phyloP scores from a whole-genome alignment of 345 rosid species.

The Eucalyptus pauciflora region DNA sequence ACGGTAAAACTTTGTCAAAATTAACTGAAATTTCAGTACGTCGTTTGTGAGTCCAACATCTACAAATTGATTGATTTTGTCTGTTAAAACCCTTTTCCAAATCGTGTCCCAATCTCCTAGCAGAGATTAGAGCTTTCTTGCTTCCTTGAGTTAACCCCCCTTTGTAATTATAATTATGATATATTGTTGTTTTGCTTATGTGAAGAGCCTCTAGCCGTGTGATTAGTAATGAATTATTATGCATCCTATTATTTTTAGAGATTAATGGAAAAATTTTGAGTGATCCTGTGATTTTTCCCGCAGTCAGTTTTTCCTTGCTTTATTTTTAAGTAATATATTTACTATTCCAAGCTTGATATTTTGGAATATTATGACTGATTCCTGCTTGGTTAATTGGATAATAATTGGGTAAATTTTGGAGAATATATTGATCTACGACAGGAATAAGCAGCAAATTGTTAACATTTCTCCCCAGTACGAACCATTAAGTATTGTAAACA shows the following conservation, averaged over 20 bases:
- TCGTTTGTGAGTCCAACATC: not conserved
- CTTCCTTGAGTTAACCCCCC: not conserved
- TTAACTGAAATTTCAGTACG: not conserved
- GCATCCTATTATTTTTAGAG: rapidly evolving
- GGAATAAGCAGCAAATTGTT: not conserved
- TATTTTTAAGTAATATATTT: not conserved
- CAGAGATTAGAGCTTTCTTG: not conserved
- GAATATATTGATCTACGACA: not conserved
- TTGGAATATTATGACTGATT: not conserved
- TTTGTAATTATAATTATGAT: not conserved
- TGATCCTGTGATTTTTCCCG: rapidly evolving
- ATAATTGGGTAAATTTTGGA: not conserved
- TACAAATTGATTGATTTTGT: not conserved
- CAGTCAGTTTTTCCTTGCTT: not conserved
- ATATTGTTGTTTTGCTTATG: not conserved
- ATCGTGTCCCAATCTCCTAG: not conserved
- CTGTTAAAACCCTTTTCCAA: not conserved
- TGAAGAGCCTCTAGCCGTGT: not conserved
- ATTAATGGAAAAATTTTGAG: rapidly evolving
- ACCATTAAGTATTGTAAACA: not conserved
- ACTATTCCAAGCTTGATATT: not conserved
- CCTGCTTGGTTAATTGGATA: not conserved
- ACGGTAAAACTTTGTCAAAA: not conserved
- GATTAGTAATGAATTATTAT: not conserved
- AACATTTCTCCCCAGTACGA: rapidly evolving